phyloP scores from a whole-genome alignment of 352 stramenopile genomes.

The Phytophthora vignae region DNA sequence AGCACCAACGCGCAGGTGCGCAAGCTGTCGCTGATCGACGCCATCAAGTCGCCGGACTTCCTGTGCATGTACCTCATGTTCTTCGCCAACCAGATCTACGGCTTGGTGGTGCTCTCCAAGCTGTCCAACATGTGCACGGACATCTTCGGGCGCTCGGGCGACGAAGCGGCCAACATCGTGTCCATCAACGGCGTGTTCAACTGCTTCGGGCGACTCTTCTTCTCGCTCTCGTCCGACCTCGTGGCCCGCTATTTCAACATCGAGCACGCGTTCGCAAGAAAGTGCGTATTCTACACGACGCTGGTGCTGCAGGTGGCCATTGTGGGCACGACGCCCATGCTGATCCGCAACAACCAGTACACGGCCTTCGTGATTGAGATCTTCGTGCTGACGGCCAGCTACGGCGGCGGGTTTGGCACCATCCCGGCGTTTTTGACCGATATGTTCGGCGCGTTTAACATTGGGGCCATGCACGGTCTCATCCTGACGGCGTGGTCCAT shows the following conservation, averaged over 20 bases:
- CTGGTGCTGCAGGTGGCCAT: constrained; percentile 69
- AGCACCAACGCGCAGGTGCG: constrained; percentile 52
- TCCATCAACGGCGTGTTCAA: constrained; percentile 79
- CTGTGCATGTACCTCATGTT: constrained; percentile 80
- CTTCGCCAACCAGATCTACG: constrained; percentile 72
- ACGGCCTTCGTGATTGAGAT: constrained; percentile 62
- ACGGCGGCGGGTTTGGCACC: constrained; percentile 78
- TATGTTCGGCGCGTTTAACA: constrained; percentile 89
- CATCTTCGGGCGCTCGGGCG: constrained; percentile 51
- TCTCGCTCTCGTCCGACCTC: constrained; percentile 56
- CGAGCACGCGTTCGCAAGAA: constrained; percentile 63
- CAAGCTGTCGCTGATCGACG: constrained; percentile 60
- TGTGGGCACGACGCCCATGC: constrained; percentile 55
- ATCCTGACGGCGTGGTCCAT: constrained; percentile 88
- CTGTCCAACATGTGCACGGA: constrained; percentile 68
- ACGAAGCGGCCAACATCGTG: constrained; percentile 58
- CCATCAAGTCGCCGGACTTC: constrained; percentile 66
- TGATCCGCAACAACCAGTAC: constrained; percentile 71
- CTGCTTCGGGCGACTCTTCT: constrained; percentile 60
- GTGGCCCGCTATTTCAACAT: constrained; percentile 55
- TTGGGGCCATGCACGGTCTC: constrained; percentile 82
- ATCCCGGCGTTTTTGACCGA: constrained; percentile 85
- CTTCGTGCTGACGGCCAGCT: constrained; percentile 76
- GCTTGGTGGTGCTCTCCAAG: constrained; percentile 71
- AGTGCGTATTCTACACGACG: constrained; percentile 71